phyloP scores from a whole-genome alignment of 495 filamentous ascomycete species.

The Aspergillus hancockii region DNA sequence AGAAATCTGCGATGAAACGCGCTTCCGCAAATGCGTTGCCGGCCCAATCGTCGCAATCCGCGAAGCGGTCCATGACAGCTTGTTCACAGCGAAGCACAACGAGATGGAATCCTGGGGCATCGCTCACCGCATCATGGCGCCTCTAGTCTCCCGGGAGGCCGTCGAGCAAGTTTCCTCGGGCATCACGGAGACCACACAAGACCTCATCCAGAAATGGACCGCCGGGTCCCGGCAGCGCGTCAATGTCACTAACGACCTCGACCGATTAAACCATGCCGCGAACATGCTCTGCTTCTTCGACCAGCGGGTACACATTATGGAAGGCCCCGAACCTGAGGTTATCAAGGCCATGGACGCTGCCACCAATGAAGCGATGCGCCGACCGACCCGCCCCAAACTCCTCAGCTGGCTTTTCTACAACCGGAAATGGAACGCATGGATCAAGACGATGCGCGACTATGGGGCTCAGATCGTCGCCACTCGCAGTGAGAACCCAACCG shows the following conservation, averaged over 20 bases:
- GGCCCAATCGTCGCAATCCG: slow-evolving; percentile 61
- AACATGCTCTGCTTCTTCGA: slow-evolving; percentile 64
- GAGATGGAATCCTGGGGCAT: slow-evolving; percentile 68
- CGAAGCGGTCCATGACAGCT: slow-evolving; percentile 63
- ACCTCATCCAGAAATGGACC: slow-evolving; percentile 71
- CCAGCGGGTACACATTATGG: slow-evolving; percentile 34
- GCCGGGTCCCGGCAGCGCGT: slow-evolving; percentile 56
- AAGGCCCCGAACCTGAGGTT: slow-evolving; percentile 33
- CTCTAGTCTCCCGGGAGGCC: slow-evolving; percentile 37
- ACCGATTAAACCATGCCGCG: slow-evolving; percentile 68
- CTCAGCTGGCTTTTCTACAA: slow-evolving; percentile 43
- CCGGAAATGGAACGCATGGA: slow-evolving; percentile 55
- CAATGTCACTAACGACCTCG: slow-evolving; percentile 67
- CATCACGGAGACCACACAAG: slow-evolving; percentile 67
- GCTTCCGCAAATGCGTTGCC: slow-evolving; percentile 66
- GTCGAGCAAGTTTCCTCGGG: slow-evolving; percentile 42
- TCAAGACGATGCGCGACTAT: slow-evolving; percentile 57
- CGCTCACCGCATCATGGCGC: slow-evolving; percentile 67
- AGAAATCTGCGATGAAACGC: slow-evolving; percentile 71
- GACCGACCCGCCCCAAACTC: slow-evolving; percentile 40
- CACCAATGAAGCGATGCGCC: slow-evolving; percentile 45
- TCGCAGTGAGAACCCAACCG: slow-evolving; percentile 50
- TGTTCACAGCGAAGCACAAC: slow-evolving; percentile 68
- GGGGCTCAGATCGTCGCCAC: slow-evolving; percentile 59
- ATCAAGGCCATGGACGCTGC: slow-evolving; percentile 41